Evolutionary conservation across 805 yeast genomes (phyloP).

Genomic region (Kluyveromyces aestuarii): DNA sequence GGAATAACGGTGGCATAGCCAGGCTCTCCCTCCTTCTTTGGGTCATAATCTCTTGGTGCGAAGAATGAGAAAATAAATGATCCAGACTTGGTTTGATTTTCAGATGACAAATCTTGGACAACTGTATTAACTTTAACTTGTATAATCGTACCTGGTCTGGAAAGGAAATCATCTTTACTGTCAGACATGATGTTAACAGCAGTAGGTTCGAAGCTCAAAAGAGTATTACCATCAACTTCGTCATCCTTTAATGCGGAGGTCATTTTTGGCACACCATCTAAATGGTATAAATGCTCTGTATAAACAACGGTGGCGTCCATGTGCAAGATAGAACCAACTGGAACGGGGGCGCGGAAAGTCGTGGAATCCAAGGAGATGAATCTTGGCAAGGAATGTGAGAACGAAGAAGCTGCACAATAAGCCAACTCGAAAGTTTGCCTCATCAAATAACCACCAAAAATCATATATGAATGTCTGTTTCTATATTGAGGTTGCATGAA

Average conservation of each 20-base stretch:
- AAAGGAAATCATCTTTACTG: constrained; percentile 47
- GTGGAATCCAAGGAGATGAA: constrained; percentile 86
- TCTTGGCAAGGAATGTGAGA: constrained; percentile 76
- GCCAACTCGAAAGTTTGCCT: constrained; percentile 92
- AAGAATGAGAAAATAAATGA: constrained; percentile 83
- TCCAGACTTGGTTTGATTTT: constrained; percentile 63
- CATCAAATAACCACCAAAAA: constrained; percentile 89
- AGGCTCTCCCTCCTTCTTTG: constrained; percentile 31
- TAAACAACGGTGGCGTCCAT: constrained; percentile 78
- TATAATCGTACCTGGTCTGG: constrained; percentile 75
- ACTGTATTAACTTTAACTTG: constrained; percentile 84
- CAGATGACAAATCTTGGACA: constrained; percentile 59
- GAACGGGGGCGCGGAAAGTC: constrained; percentile 89
- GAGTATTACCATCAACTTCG: constrained; percentile 15
- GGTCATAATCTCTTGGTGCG: constrained; percentile 52
- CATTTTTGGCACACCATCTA: constrained; percentile 14
- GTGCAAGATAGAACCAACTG: constrained; percentile 84
- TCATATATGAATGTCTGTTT: constrained; percentile 88
- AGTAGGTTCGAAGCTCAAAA: constrained; percentile 45
- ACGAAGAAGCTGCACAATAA: constrained; percentile 85
- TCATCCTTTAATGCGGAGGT: constrained; percentile 22
- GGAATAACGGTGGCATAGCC: constrained; percentile 77
- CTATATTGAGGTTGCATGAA: constrained; percentile 97
- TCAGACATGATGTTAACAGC: constrained; percentile 46
- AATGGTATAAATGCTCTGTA: constrained; percentile 65